Evolutionary conservation across 2,329 filamentous ascomycete genomes (phyloP).

Genomic region (Alternaria arborescens): DNA sequence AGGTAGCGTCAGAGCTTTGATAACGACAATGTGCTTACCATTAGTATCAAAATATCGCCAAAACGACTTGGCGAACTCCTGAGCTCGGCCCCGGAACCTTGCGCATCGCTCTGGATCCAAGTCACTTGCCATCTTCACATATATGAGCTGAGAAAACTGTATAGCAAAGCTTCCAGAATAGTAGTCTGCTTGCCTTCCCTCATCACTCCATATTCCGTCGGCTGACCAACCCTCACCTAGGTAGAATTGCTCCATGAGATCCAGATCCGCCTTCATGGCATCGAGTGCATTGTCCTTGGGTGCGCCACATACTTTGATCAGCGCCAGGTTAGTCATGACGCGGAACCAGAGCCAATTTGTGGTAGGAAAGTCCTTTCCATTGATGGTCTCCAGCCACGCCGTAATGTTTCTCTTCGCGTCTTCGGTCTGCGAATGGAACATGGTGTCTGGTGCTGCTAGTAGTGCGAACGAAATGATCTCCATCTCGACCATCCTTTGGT

Average conservation of each 20-base stretch:
- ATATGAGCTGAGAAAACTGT: conserved; percentile 61
- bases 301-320: conserved; percentile 55
- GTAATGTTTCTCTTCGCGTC: conserved; percentile 50
- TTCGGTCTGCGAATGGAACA: conserved; percentile 42
- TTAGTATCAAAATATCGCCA: conserved; percentile 60
- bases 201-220: conserved; percentile 56
- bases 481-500: conserved; percentile 65
- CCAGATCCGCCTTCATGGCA: conserved; percentile 55
- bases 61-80: conserved; percentile 53
- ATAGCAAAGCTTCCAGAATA: conserved; percentile 65
- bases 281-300: conserved; percentile 45
- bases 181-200: conserved; percentile 58
- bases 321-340: conserved; percentile 59
- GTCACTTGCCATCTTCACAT: conserved; percentile 55
- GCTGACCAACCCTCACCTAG: conserved; percentile 58
- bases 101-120: conserved; percentile 52
- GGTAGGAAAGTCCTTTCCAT: conserved; percentile 56
- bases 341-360: conserved; percentile 66
- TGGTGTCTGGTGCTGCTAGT: conserved; percentile 54
- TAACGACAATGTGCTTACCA: conserved; percentile 39
- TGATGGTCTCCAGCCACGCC: conserved; percentile 55
- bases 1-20: neutral
- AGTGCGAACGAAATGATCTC: conserved; percentile 62
- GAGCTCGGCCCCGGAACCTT: conserved; percentile 52
- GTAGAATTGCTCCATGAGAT: conserved; percentile 58